A percentile compares a stretch with the other conserved stretches of the same genome.
These are phyloP conservation scores for Ustilago lituana DNA, from an alignment of 1,284 basidiomycete species.

Conservation along the genomic window DNA sequence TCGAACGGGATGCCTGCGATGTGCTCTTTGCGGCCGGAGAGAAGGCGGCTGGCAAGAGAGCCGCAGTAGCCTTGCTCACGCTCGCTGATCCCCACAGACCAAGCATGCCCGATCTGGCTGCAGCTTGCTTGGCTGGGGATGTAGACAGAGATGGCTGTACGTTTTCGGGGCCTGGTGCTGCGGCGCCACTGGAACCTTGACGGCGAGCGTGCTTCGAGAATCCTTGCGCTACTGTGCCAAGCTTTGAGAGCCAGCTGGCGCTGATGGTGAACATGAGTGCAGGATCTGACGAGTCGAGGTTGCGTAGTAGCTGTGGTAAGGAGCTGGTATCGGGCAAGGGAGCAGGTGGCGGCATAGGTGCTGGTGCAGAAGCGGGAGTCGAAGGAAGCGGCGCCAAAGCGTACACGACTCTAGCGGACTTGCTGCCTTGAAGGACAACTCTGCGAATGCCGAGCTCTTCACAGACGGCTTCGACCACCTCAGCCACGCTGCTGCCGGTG, in stretches of 20 bases:
- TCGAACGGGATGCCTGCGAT: conserved; percentile 6
- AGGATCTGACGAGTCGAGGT: conserved; percentile 21
- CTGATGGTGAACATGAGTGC: conserved; percentile 62
- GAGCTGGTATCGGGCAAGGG: conserved; percentile 29
- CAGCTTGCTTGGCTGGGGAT: conserved; percentile 25
- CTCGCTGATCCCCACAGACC: conserved; percentile 47
- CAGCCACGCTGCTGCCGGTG: conserved; percentile 30
- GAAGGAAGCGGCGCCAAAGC: conserved; percentile 41
- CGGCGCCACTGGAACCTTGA: conserved; percentile 20
- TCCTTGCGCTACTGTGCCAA: conserved; percentile 65
- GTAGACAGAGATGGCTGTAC: conserved; percentile 10
- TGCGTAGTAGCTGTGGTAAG: conserved; percentile 30
- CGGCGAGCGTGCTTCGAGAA: conserved; percentile 57
- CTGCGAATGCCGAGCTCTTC: conserved; percentile 78
- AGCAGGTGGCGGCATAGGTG: conserved; percentile 50
- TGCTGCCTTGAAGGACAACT: conserved; percentile 67
- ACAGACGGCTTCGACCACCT: conserved; percentile 70
- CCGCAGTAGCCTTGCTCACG: conserved; percentile 41
- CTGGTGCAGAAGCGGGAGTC: conserved; percentile 29
- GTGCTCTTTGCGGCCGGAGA: conserved; percentile 6
- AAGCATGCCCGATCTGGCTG: conserved; percentile 33
- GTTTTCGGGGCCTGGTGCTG: neutral
- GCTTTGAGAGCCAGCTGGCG: conserved; percentile 62
- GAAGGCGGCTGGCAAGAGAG: conserved; percentile 23
- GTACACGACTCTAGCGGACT: conserved; percentile 66